These are phyloP conservation scores for Jackrogersella multiformis DNA, from an alignment of 495 filamentous ascomycete species.

Conservation along the genomic window DNA sequence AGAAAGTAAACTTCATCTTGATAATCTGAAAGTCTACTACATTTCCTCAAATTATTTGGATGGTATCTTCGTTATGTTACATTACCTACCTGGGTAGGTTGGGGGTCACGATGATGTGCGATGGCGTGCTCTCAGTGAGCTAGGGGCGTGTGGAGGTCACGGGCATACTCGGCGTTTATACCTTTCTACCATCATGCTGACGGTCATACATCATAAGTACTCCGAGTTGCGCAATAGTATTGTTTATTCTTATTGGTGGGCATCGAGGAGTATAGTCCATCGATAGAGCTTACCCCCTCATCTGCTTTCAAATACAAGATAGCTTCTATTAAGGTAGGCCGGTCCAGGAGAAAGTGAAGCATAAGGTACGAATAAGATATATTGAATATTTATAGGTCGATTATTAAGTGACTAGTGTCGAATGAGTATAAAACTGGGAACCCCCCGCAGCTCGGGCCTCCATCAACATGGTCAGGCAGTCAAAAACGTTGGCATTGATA, in stretches of 20 bases:
- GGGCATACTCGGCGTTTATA: neutral
- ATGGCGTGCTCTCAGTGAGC: conserved; percentile 51
- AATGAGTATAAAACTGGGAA: conserved; percentile 18
- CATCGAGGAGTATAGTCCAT: conserved; percentile 29
- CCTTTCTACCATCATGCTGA: neutral
- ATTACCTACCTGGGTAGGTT: conserved; percentile 13
- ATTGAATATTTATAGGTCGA: neutral
- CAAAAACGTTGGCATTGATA: conserved; percentile 3
- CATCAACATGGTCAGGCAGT: neutral
- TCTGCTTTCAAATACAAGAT: neutral
- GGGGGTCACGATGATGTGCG: conserved; percentile 33
- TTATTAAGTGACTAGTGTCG: neutral
- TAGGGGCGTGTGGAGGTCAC: conserved; percentile 8
- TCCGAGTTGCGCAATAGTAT: conserved; percentile 34
- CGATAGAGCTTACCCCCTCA: conserved; percentile 20
- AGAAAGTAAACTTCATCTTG: neutral
- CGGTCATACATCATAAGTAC: conserved; percentile 34
- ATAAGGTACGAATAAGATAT: conserved; percentile 33
- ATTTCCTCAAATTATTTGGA: conserved; percentile 8
- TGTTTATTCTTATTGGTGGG: conserved; percentile 25
- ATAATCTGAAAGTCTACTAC: neutral
- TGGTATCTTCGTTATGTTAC: conserved; percentile 10
- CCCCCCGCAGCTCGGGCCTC: neutral
- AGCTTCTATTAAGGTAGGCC: conserved; percentile 9
- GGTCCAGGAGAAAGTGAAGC: neutral